phyloP scores from a whole-genome alignment of 129 eudicot species.

The Apium graveolens region DNA sequence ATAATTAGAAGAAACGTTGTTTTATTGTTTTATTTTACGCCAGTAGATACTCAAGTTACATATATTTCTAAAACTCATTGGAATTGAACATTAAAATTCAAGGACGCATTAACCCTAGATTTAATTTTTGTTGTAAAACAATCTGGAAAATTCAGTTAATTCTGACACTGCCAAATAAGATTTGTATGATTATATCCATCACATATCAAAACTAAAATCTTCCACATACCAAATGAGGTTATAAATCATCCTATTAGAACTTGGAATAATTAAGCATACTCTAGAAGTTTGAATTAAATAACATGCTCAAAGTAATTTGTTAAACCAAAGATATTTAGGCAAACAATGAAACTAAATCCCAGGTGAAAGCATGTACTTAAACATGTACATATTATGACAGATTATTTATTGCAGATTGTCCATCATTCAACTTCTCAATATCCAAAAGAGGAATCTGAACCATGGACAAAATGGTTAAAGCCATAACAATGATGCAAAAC shows the following conservation, averaged over 20 bases:
- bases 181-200: too few species aligned
- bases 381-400: not conserved
- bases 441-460: not conserved
- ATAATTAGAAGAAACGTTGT: too few species aligned
- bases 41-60: too few species aligned
- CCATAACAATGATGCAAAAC: not conserved
- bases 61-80: too few species aligned
- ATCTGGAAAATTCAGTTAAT: not conserved
- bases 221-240: not conserved
- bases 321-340: not conserved
- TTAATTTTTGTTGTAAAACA: too few species aligned
- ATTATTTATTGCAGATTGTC: not conserved
- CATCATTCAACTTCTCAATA: constrained; percentile 1
- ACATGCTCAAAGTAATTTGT: not conserved
- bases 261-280: not conserved
- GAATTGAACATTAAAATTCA: too few species aligned
- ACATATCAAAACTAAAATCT: not conserved
- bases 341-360: not conserved
- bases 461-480: not conserved
- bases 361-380: not conserved
- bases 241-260: not conserved
- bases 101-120: too few species aligned
- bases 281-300: not conserved
- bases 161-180: not conserved
- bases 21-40: too few species aligned